phyloP scores from a whole-genome alignment of 305 asterid genomes.

The Fraxinus xanthoxyloides region DNA sequence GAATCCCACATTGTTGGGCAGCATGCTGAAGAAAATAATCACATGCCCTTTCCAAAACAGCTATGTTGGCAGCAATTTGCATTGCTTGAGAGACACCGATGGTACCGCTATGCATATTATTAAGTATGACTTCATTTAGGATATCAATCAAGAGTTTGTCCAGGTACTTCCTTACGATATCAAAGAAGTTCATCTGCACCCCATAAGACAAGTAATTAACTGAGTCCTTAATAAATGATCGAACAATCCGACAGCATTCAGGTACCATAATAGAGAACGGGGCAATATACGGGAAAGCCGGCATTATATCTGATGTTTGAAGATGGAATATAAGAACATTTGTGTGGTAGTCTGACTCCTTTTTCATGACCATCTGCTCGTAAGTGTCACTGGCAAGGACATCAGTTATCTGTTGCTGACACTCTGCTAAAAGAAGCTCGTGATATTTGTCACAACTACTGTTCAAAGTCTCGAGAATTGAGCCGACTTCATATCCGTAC shows the following conservation, averaged over 20 bases:
- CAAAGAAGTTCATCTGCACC: slow-evolving; percentile 52
- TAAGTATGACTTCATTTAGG: slow-evolving; percentile 43
- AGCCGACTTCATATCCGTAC: slow-evolving; percentile 79
- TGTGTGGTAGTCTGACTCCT: slow-evolving; percentile 90
- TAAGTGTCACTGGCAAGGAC: slow-evolving; percentile 48
- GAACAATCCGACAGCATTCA: slow-evolving; percentile 80
- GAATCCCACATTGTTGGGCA: slow-evolving; percentile 54
- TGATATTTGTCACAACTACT: slow-evolving; percentile 84
- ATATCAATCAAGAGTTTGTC: slow-evolving; percentile 52
- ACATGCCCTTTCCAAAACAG: slow-evolving; percentile 49
- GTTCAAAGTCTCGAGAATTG: slow-evolving; percentile 72
- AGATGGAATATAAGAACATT: slow-evolving; percentile 85
- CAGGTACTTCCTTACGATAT: slow-evolving; percentile 41
- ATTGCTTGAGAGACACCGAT: slow-evolving; percentile 51
- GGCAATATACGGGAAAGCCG: slow-evolving; percentile 92
- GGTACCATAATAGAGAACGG: slow-evolving; percentile 93
- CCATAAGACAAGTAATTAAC: slow-evolving; percentile 82
- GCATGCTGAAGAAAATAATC: slow-evolving; percentile 58
- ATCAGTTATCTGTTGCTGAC: slow-evolving; percentile 62
- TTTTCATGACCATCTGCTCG: slow-evolving; percentile 92
- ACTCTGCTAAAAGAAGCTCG: slow-evolving; percentile 67
- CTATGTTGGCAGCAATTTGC: slow-evolving; percentile 54
- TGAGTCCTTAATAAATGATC: slow-evolving; percentile 82
- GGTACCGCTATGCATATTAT: slow-evolving; percentile 33
- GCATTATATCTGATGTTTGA: slow-evolving; percentile 92